Base-by-base conservation (phyloP, 352 stramenopile genomes). In the Elongisporangium senticosum region DNA sequence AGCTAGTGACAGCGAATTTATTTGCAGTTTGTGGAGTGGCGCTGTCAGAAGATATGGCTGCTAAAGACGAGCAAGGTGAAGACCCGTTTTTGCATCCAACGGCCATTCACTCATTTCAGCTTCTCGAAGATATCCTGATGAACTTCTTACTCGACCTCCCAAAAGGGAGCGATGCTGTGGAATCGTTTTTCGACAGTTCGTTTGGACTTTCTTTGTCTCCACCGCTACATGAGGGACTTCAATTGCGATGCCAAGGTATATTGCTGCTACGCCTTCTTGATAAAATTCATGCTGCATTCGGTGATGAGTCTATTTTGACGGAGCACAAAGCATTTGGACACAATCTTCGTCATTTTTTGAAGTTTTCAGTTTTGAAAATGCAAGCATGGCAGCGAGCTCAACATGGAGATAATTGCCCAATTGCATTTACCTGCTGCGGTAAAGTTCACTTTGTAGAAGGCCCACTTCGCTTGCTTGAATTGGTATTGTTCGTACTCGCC, bases 361-460 rank as follows among this genome's bases (percentile, higher is more conserved):
- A 67, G 24, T 65, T 88, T 39, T 67, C 69, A 3, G 69, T 88
- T 22, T 56, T 61, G 28, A 87, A 81, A 47, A 89, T 89, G 75
- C 77, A 86, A 21, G 70, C 69, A 28, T 91, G 79, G 81, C 81
- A 91, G 51, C 69, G 73, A 22, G 65, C 81, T 10, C 81, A 91
- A 54, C 74, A 89, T 24, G 77, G 81, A 2, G 77, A 89, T 40
- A 72, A 68, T 6, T 90, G 80, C 39, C 77, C 80, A 14, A 20
- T 53, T 15, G 54, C 61, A 2, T 79, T 87, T 61, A 63, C 56
- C 37, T 89, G 77, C 23, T 88, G 77, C 51, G 71, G 72, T 17
- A 67, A 52, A 58, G 67, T 79, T 15, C 79, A 87, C 57, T 90
- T 90, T 40, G 55, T 67, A 15, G 74, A 67, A 23, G 81, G 81